Base-by-base conservation (phyloP, 2,329 filamentous ascomycete genomes). In the Cladosporium cucumerinum region DNA sequence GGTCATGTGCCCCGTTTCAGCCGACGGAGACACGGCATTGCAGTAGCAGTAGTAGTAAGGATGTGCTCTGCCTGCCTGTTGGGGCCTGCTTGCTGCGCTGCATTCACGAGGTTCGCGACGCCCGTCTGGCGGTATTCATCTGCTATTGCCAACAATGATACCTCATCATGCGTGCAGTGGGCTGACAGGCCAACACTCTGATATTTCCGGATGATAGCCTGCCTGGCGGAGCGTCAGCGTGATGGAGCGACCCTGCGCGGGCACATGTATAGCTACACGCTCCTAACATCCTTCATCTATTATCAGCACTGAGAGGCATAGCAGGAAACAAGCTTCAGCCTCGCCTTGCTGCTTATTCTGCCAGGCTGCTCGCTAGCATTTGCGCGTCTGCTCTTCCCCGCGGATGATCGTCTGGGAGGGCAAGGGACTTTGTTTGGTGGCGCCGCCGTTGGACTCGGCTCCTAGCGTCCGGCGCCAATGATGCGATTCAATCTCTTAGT, bases 301-400 rank as follows among this genome's bases (percentile, higher is more conserved):
- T 32, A 30, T 30, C 51, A 30, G 49, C 49, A 52, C 49, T 30
- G 49, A 52, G 51, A 54, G 26, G 51, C 51, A 54, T 28, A 36
- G 55, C 54, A 57, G 23, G 25, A 62, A 43, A 55, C 60, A 55
- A 54, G 49, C 60, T 62, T 62, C 60, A 62, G 60, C 60, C 60
- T 62, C 49, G 46, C 49, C 36, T 55, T 55, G 60, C 60, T 62
- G 49, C 60, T 51, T 39, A 25, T 43, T 36, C 49, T 46, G 55
- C 14, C 23, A 14, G 60, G 34, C 6, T 46, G 60, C 60, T 62
- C 60, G 32, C 21, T 54, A 62, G 48, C 49, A 36, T 21, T 46
- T 21, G 14, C 8, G 18, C 25, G 60, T 30, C 48, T 55, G 60
- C 60, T 62, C 60, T 62, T 62, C 60, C 60, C 60, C 60, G 46